Conservation (phyloP, 2,329 filamentous ascomycete species). For the Curvularia hawaiiensis region DNA sequence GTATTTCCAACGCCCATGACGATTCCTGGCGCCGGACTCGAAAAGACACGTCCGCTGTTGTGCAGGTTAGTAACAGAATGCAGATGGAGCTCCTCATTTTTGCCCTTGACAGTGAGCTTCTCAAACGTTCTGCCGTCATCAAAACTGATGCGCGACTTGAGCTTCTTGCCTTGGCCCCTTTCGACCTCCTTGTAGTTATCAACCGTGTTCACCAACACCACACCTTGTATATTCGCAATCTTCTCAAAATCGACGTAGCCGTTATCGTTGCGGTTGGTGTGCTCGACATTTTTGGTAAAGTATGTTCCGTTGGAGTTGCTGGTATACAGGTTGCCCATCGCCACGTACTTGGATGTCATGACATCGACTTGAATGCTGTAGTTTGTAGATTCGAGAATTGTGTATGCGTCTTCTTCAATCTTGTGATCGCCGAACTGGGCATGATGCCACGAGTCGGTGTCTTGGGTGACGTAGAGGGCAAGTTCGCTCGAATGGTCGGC, state of each 20-base stretch:
- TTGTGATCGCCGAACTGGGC: slow-evolving; percentile 89
- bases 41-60: slow-evolving; percentile 87
- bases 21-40: slow-evolving; percentile 89
- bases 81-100: slow-evolving; percentile 74
- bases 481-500: slow-evolving; percentile 85
- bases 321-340: slow-evolving; percentile 88
- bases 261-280: slow-evolving; percentile 80
- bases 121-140: slow-evolving; percentile 92
- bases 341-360: slow-evolving; percentile 68
- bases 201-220: slow-evolving; percentile 88
- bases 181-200: slow-evolving; percentile 80
- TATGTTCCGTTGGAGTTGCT: slow-evolving; percentile 98
- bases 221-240: slow-evolving; percentile 86
- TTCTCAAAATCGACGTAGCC: slow-evolving; percentile 96
- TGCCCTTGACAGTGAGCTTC: slow-evolving; percentile 68
- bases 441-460: slow-evolving; percentile 85
- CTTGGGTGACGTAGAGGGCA: slow-evolving; percentile 86
- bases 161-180: slow-evolving; percentile 63
- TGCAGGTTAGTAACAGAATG: slow-evolving; percentile 88
- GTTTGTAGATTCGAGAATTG: slow-evolving; percentile 91
- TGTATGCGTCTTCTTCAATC: slow-evolving; percentile 84
- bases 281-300: slow-evolving; percentile 88
- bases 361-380: slow-evolving; percentile 98
- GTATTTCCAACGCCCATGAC: slow-evolving; percentile 95
- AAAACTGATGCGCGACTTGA: slow-evolving; percentile 86